Conservation (phyloP, 2,329 filamentous ascomycete species). For the Exophiala lecanii-corni region DNA sequence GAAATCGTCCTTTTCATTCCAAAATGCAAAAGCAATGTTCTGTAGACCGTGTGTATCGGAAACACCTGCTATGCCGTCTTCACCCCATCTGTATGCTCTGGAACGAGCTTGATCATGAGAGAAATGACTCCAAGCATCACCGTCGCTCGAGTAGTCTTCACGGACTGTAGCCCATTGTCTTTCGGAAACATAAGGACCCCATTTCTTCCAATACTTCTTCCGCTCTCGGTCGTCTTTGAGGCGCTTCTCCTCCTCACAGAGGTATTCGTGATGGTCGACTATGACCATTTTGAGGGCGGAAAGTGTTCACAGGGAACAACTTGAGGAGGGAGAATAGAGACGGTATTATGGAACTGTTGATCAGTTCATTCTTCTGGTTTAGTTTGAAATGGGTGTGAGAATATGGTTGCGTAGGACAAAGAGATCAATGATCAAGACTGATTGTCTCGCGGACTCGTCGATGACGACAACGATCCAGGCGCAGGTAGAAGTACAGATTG, state of each 20-base stretch:
- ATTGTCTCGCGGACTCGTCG: no score
- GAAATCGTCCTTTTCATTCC: constrained; percentile 94
- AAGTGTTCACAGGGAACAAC: not conserved
- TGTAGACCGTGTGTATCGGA: constrained; percentile 87
- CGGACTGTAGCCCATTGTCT: constrained; percentile 88
- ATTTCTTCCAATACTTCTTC: constrained; percentile 95
- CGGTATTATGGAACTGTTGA: no score
- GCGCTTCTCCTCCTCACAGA: constrained; percentile 85
- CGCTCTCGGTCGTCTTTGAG: constrained; percentile 79
- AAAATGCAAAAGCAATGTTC: constrained; percentile 93
- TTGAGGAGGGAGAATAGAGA: not conserved
- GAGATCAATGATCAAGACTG: no score
- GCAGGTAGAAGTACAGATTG: no score
- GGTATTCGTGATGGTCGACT: constrained; percentile 79
- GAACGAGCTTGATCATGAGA: constrained; percentile 87
- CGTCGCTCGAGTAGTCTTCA: constrained; percentile 86
- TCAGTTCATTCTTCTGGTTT: no score
- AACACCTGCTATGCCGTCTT: constrained; percentile 94
- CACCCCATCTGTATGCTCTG: constrained; percentile 88
- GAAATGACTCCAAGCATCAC: constrained; percentile 96
- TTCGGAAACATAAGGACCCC: constrained; percentile 91
- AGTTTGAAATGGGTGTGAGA: no score
- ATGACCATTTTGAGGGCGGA: constrained; percentile 64
- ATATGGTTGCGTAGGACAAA: no score
- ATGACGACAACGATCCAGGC: no score